Conservation (phyloP, 108 stramenopile genomes). For the Pseudonitzschia pungens region DNA sequence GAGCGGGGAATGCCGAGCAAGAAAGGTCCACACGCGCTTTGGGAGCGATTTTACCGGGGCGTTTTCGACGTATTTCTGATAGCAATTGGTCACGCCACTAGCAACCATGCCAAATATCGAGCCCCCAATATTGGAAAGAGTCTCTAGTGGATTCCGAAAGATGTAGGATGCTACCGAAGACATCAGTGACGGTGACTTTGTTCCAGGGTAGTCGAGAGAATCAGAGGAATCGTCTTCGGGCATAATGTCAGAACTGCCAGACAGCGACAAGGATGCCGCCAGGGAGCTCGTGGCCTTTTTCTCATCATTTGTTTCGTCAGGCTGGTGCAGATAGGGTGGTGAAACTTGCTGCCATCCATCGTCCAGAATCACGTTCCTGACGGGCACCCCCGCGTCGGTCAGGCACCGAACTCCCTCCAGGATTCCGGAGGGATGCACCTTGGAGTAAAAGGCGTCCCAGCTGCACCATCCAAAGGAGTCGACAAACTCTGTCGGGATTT, state of each 20-base stretch:
- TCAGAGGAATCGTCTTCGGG: not conserved
- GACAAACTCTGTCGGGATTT: constrained; percentile 35
- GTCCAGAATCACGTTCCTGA: constrained; percentile 43
- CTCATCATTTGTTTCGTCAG: not conserved
- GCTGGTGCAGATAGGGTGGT: constrained; percentile 24
- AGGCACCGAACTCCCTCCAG: constrained; percentile 33
- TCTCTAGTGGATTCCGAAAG: not conserved
- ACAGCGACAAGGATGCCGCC: not conserved
- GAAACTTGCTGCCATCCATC: constrained; percentile 53
- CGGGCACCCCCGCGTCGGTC: constrained; percentile 36
- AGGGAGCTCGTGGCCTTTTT: not conserved
- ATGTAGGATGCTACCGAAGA: not conserved
- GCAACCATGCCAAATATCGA: constrained; percentile 22
- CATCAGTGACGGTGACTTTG: not conserved
- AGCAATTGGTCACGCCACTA: constrained; percentile 23
- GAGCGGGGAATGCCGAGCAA: constrained; percentile 33
- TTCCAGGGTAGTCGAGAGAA: not conserved
- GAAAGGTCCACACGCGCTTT: constrained; percentile 34
- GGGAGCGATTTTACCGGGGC: constrained; percentile 32
- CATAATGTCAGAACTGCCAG: constrained; percentile 9
- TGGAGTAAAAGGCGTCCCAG: constrained; percentile 73
- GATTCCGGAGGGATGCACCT: constrained; percentile 48
- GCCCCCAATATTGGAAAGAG: not conserved
- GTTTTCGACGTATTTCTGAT: constrained; percentile 35
- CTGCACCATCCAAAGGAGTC: constrained; percentile 75